Percentiles rank a stretch among this genome's conserved stretches.
Conservation (phyloP, 805 yeast species). For the Metschnikowia kunwiensis region DNA sequence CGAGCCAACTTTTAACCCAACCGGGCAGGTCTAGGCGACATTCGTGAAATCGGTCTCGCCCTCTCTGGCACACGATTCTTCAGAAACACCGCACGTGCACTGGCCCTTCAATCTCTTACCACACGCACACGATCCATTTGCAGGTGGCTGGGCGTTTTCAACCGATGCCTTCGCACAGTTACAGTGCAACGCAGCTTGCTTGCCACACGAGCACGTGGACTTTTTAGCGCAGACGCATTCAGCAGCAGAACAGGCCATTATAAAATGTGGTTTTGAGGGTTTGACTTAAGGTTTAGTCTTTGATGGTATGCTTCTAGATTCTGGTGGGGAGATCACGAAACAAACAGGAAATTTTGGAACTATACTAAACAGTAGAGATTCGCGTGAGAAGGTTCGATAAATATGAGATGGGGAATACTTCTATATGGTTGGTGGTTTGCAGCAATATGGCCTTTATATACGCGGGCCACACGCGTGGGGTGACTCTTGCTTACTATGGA, state of each 20-base stretch:
- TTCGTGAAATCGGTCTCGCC: conserved; percentile 59
- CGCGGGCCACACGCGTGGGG: too few relatives aligned
- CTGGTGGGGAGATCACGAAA: too few relatives aligned
- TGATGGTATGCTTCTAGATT: too few relatives aligned
- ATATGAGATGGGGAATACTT: too few relatives aligned
- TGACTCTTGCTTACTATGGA: too few relatives aligned
- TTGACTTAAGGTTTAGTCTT: too few relatives aligned
- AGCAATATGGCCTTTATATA: too few relatives aligned
- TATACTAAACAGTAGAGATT: too few relatives aligned
- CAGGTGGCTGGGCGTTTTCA: conserved; percentile 48
- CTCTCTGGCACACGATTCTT: conserved; percentile 43
- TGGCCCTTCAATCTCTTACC: conserved; percentile 52
- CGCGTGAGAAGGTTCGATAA: too few relatives aligned
- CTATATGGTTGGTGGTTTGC: too few relatives aligned
- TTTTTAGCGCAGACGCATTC: conserved; percentile 58
- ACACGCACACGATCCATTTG: conserved; percentile 52
- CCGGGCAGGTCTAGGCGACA: conserved; percentile 4
- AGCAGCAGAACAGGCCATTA: conserved; percentile 31
- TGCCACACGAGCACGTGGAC: conserved; percentile 64
- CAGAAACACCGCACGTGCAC: conserved; percentile 55
- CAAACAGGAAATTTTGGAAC: too few relatives aligned
- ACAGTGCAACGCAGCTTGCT: conserved; percentile 57
- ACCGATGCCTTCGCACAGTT: conserved; percentile 49
- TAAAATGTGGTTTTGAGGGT: background rate
- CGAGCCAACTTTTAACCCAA: too few relatives aligned